phyloP scores from a whole-genome alignment of 148 eudicot genomes.

The Polygonum aviculare region DNA sequence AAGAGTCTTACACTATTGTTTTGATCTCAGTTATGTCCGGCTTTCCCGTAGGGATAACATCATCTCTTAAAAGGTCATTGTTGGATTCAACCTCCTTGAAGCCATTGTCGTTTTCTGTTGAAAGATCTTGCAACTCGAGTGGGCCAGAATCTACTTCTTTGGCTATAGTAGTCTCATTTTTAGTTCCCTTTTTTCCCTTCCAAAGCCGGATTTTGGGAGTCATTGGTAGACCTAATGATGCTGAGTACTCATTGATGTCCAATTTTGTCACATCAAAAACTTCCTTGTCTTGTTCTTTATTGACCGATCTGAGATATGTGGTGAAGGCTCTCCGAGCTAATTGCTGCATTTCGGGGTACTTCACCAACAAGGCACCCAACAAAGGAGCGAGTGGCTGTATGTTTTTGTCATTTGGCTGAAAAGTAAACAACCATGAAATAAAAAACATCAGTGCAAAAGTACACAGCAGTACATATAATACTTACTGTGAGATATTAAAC shows the following conservation, averaged over 20 bases:
- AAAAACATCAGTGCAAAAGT: not conserved
- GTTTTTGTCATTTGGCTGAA: constrained; percentile 55
- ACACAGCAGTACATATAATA: not conserved
- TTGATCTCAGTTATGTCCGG: constrained; percentile 30
- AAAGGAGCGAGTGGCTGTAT: constrained; percentile 60
- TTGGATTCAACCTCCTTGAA: constrained; percentile 17
- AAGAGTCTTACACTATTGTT: constrained; percentile 39
- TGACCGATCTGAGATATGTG: constrained; percentile 66
- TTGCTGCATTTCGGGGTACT: constrained; percentile 44
- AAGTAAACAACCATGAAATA: not conserved
- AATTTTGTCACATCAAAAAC: constrained; percentile 70
- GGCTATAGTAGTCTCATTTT: constrained; percentile 20
- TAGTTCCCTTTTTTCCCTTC: constrained; percentile 35
- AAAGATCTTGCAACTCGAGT: constrained; percentile 25
- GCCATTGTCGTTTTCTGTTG: constrained; percentile 10
- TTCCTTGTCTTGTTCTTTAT: constrained; percentile 67
- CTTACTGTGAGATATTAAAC: not conserved
- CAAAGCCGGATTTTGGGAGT: constrained; percentile 73
- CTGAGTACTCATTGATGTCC: constrained; percentile 67
- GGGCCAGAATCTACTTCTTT: constrained; percentile 25
- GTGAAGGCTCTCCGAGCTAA: constrained; percentile 78
- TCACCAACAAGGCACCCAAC: constrained; percentile 62
- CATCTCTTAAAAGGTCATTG: constrained; percentile 32
- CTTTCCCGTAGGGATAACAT: constrained; percentile 17
- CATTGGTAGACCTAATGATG: constrained; percentile 84